phyloP scores from a whole-genome alignment of 768 basidiomycete species.

The Austroboletus eburneus region DNA sequence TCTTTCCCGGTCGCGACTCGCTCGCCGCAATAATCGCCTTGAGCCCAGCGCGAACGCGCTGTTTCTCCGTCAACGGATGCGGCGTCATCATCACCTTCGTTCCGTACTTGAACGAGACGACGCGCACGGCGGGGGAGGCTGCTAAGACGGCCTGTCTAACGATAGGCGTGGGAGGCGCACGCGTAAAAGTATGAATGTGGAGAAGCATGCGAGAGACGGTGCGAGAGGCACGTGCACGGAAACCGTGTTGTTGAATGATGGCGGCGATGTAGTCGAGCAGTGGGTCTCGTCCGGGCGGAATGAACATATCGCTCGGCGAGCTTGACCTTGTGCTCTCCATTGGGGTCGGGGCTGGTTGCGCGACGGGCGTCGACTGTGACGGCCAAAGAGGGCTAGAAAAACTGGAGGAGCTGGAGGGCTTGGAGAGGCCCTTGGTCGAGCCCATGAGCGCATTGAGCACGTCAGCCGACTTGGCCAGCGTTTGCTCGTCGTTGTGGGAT shows the following conservation, averaged over 20 bases:
- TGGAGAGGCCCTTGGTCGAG: constrained; percentile 18
- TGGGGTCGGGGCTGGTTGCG: neutral
- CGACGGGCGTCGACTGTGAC: neutral
- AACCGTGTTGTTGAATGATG: constrained; percentile 58
- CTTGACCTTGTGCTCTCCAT: neutral
- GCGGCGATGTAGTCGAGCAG: constrained; percentile 65
- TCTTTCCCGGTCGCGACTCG: constrained; percentile 51
- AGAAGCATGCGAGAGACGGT: constrained; percentile 60
- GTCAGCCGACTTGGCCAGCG: constrained; percentile 21
- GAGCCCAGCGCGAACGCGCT: constrained; percentile 67
- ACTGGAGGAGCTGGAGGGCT: neutral
- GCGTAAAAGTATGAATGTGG: constrained; percentile 69
- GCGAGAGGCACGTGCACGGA: constrained; percentile 56
- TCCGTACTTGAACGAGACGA: constrained; percentile 52
- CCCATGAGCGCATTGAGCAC: constrained; percentile 23
- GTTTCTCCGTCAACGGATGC: constrained; percentile 72
- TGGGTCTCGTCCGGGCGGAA: constrained; percentile 75
- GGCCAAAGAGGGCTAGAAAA: neutral
- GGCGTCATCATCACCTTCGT: constrained; percentile 68
- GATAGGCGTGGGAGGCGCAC: constrained; percentile 75
- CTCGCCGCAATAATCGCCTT: constrained; percentile 67
- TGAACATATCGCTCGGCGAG: constrained; percentile 34
- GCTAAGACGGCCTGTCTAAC: constrained; percentile 65
- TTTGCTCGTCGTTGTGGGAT: constrained; percentile 19
- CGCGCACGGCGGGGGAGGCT: constrained; percentile 69